Conservation (phyloP, 202 grass and related monocot genomes). For the Hordeum pubiflorum region DNA sequence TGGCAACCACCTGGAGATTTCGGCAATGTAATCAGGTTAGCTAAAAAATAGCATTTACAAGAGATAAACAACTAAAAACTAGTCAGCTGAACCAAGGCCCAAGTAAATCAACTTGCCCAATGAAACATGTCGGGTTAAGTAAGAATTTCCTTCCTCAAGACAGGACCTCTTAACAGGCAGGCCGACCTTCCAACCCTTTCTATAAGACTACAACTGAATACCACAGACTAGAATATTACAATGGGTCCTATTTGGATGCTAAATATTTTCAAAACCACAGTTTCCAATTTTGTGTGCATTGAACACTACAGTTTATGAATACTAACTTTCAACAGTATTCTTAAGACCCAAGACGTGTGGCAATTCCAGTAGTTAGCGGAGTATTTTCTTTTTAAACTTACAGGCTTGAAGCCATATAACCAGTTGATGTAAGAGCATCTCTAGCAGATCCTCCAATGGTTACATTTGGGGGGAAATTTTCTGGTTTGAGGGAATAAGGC, state of each 20-base stretch:
- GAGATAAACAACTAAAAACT: not conserved
- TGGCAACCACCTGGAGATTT: conserved; percentile 75
- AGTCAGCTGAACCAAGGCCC: not conserved
- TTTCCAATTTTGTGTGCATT: not conserved
- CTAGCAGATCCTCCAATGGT: too few relatives aligned
- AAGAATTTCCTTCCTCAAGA: conserved; percentile 15
- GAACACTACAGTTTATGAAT: not conserved
- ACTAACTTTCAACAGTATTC: not conserved
- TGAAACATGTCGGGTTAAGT: conserved; percentile 8
- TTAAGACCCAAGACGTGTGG: not conserved
- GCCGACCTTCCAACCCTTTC: not conserved
- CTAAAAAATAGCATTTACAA: not conserved
- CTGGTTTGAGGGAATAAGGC: too few relatives aligned
- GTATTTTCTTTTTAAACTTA: not conserved
- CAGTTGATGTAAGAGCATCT: not conserved
- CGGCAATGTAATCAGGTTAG: conserved; percentile 1
- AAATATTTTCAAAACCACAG: not conserved
- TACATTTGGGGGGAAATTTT: too few relatives aligned
- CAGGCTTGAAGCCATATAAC: not conserved
- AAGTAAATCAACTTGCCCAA: not conserved
- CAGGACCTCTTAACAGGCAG: not conserved
- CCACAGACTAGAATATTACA: not conserved
- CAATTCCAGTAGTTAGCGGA: not conserved
- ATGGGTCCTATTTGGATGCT: not conserved
- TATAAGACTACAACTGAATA: not conserved